A percentile compares a stretch with the other conserved stretches of the same genome.
phyloP scores from a whole-genome alignment of 352 stramenopile genomes.

The Phytophthora palmivora region DNA sequence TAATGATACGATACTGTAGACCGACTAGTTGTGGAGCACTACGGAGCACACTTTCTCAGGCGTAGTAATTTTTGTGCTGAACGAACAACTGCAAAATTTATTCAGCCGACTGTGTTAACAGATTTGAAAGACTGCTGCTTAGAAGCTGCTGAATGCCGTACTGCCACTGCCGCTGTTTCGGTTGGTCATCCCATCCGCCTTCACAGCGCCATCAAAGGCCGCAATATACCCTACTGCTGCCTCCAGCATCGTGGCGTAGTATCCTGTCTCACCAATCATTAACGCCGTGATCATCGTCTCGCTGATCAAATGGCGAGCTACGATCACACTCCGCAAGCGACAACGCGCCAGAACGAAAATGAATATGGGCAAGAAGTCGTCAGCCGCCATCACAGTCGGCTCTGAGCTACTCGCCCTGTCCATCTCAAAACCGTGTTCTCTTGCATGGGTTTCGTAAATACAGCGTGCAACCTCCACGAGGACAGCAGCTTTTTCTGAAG shows the following conservation, averaged over 20 bases:
- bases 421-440: slow-evolving; percentile 45
- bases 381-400: slow-evolving; percentile 58
- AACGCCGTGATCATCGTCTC: slow-evolving; percentile 79
- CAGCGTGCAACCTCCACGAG: slow-evolving; percentile 73
- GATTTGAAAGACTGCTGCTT: background rate
- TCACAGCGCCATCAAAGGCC: slow-evolving; percentile 36
- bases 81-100: too few species aligned
- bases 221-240: slow-evolving; percentile 75
- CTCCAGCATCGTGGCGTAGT: slow-evolving; percentile 85
- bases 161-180: slow-evolving; percentile 29
- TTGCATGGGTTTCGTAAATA: slow-evolving; percentile 70
- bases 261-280: slow-evolving; percentile 83
- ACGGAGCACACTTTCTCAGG: too few species aligned
- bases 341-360: slow-evolving; percentile 72
- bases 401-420: background rate
- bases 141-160: slow-evolving; percentile 29
- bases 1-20: too few species aligned
- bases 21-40: too few species aligned
- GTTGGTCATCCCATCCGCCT: slow-evolving; percentile 3
- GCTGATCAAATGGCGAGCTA: slow-evolving; percentile 72
- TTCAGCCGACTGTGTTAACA: background rate
- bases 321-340: slow-evolving; percentile 60
- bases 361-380: slow-evolving; percentile 86
- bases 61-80: too few species aligned
- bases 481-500: slow-evolving; percentile 69